Base-by-base conservation (phyloP, 1,284 basidiomycete species). In the Sanghuangporus baumii region DNA sequence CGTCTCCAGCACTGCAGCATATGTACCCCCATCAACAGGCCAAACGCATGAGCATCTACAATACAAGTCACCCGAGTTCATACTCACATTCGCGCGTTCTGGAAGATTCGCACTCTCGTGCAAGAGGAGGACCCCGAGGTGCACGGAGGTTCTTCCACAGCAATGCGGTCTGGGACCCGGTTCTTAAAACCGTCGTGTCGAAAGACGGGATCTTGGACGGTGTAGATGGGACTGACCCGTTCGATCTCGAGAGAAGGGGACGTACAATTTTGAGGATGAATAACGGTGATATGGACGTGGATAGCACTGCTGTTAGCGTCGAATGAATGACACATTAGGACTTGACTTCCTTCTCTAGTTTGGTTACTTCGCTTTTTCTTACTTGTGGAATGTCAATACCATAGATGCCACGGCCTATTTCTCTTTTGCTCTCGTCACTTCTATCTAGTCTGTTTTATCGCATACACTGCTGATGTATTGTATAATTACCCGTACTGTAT, bases 11-110 rank as follows among this genome's bases (percentile, higher is more conserved):
- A 7, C 71, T 71, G 37, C 71, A 73, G 56, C 74, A 74, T 31
- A 74, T 73, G 47, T 70, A 73, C 7, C 68, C 64, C 16, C 67
- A 70, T 14, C 55, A 67, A 12, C 66, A 69, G 12, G 77, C 78
- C 63, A 83, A 82, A 66, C 80, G 84, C 55, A 89, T 89, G 85
- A 88, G 86, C 66, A 78, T 89, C 61, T 60, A 86, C 57, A 85
- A 84, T n/a, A 82, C 81, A 57, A 69, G 69, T 26, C 55, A 31
- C 40, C 20, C n/a, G 55, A 57, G 8, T 31, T 11, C 43, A 38
- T n/a, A 57, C 34, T n/a, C 57, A 9, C 3, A 23, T 26, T 23
- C 50, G 23, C 26, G 8, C 20, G 14, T 11, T 26, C 50, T 23
- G 7, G 18, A n/a, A 51, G 26, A 23, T 23, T 23, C 18, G 43